A percentile compares a stretch with the other conserved stretches of the same genome.
phyloP scores from a whole-genome alignment of 257 asterid species.

The Rubia yunnanensis region DNA sequence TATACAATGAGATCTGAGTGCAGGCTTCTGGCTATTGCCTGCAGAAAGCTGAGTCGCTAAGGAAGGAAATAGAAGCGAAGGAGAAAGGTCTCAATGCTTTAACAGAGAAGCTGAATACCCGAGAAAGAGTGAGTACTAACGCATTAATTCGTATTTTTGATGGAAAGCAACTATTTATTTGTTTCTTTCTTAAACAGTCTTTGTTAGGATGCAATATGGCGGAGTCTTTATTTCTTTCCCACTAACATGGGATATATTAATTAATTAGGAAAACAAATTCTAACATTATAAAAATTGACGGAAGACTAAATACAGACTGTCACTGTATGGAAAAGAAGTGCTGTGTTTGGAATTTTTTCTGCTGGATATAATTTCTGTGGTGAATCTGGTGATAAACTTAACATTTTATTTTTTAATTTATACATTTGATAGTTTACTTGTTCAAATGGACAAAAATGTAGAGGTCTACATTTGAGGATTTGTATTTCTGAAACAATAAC shows the following conservation, averaged over 20 bases:
- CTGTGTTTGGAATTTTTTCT: not conserved
- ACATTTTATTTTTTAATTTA: too few relatives aligned
- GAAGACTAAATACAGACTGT: not conserved
- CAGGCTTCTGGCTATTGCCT: conserved; percentile 9
- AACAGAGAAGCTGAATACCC: conserved; percentile 54
- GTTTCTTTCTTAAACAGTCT: not conserved
- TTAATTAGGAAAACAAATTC: not conserved
- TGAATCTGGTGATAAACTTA: not conserved
- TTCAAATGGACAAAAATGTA: not conserved
- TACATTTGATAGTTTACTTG: not conserved
- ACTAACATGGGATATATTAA: not conserved
- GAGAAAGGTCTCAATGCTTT: conserved; percentile 45
- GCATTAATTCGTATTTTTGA: conserved; percentile 13
- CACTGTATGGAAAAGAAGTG: not conserved
- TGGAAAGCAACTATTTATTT: conserved; percentile 2
- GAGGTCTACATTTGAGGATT: not conserved
- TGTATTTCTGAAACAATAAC: not conserved
- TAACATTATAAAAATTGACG: not conserved
- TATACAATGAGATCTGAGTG: not conserved
- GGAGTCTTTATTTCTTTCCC: not conserved
- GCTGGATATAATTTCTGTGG: not conserved
- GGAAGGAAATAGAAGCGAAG: conserved; percentile 44
- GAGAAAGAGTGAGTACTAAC: conserved; percentile 62
- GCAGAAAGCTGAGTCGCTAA: conserved; percentile 57
- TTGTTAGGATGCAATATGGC: not conserved